Evolutionary conservation across 148 eudicot species (phyloP).

Genomic region (Amaranthus palmeri): DNA sequence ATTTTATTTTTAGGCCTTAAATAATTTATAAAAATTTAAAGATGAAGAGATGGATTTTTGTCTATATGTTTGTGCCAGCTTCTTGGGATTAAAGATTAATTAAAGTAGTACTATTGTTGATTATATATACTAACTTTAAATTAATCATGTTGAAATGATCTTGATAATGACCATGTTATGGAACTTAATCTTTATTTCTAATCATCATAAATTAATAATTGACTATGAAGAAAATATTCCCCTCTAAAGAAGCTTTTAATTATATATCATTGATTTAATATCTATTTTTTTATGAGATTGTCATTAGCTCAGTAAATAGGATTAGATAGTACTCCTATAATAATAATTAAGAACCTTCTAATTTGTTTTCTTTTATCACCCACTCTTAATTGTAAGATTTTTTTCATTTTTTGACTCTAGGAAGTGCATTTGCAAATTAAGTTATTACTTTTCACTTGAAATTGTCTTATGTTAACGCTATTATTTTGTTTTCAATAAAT

Average conservation of each 20-base stretch:
- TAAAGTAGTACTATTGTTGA: neutral
- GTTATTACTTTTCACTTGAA: too few species aligned
- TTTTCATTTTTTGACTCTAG: too few species aligned
- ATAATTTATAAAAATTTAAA: neutral
- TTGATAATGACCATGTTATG: neutral
- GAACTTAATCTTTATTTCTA: neutral
- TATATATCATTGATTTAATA: neutral
- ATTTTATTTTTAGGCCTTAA: too few species aligned
- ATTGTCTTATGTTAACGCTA: too few species aligned
- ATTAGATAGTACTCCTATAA: too few species aligned
- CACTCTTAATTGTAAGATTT: too few species aligned
- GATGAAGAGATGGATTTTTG: conserved; percentile 8
- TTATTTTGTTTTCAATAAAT: too few species aligned
- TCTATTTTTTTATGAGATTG: neutral
- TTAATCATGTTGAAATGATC: neutral
- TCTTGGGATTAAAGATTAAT: conserved; percentile 1
- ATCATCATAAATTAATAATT: conserved; percentile 7
- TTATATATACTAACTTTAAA: neutral
- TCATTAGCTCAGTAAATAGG: neutral
- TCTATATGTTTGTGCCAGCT: conserved; percentile 13
- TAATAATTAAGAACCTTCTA: too few species aligned
- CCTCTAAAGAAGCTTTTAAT: neutral
- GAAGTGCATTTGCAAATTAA: too few species aligned
- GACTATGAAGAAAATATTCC: neutral
- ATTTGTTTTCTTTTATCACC: too few species aligned